Base-by-base conservation (phyloP, 495 filamentous ascomycete species). In the Beverwykella pulmonaria region DNA sequence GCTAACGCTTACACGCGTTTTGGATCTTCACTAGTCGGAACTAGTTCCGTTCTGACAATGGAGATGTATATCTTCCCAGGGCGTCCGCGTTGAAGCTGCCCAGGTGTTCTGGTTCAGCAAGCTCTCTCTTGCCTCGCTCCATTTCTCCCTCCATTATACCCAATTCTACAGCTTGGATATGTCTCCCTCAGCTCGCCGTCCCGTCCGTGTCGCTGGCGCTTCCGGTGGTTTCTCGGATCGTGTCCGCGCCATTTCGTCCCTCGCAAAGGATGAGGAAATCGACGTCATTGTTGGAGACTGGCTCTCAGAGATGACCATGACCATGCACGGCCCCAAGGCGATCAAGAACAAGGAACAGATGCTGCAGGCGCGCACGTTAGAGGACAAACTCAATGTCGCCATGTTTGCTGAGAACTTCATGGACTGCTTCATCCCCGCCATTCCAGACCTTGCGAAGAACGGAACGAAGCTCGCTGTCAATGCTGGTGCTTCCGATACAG, bases 401-500 rank as follows among this genome's bases (percentile, higher is more conserved):
- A 67, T 68, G 58, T 72, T 61, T 34, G 69, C 65, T n/a, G 66
- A 69, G 23, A 72, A 61, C 66, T 72, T 72, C 46, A 52, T 72
- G 20, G 60, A 72, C 53, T 68, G 65, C 69, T 72, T 74, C 47
- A 54, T 70, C n/a, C 72, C 72, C 27, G 70, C 72, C 26, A 61
- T 74, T 25, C 65, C 63, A 23, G 63, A 69, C 52, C 41, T 74
- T 2, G 63, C 34, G 2, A 44, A 46, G 27, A 63, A 65, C 17
- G 67, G 67, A 5, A 70, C 70, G 58, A 74, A 72, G 60, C 66
- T 74, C n/a, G 70, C 72, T 17, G 72, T 74, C 53, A 72, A 74
- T 50, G 72, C 72, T 63, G 72, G 72, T 15, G 72, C 72, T 12
- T 64, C 56, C 20, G 72, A 74, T 53, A 74, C 72, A 10, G 70